These are phyloP conservation scores for Phytopythium oedochilum DNA, from an alignment of 352 stramenopile species.

Conservation along the genomic window DNA sequence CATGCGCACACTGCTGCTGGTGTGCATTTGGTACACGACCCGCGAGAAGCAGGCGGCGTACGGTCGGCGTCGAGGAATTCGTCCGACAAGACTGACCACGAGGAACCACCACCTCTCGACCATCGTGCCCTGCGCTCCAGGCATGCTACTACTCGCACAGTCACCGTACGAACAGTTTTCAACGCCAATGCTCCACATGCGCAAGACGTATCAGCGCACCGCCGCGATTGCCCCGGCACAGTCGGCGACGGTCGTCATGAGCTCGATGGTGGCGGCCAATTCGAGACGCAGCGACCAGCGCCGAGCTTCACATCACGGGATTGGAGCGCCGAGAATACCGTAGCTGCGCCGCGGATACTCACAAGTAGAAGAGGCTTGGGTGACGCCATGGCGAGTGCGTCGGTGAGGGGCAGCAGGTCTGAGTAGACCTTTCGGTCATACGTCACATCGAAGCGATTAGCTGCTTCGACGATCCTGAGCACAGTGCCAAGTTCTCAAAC, in stretches of 20 bases:
- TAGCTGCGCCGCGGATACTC: too few relatives aligned
- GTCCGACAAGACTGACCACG: slow-evolving; percentile 4
- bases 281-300: slow-evolving; percentile 2
- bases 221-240: background rate
- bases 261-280: slow-evolving; percentile 1
- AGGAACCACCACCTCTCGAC: slow-evolving; percentile 9
- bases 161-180: background rate
- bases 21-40: slow-evolving; percentile 15
- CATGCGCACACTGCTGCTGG: slow-evolving; percentile 13
- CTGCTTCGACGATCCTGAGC: too few relatives aligned
- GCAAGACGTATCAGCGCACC: slow-evolving; percentile 2
- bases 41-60: slow-evolving; percentile 8
- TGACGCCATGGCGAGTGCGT: too few relatives aligned
- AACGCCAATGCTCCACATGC: background rate
- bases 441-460: too few relatives aligned
- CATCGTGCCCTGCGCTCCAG: slow-evolving; percentile 1
- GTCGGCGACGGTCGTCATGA: slow-evolving; percentile 4
- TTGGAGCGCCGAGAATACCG: too few relatives aligned
- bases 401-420: too few relatives aligned
- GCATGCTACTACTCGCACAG: background rate
- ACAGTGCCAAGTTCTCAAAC: too few relatives aligned
- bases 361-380: too few relatives aligned
- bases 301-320: background rate
- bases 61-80: slow-evolving; percentile 1
- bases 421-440: too few relatives aligned